Evolutionary conservation across 2,329 filamentous ascomycete species (phyloP), one percentile per base, ranked within the genome.

Genomic region (Aspergillus novofumigatus): DNA sequence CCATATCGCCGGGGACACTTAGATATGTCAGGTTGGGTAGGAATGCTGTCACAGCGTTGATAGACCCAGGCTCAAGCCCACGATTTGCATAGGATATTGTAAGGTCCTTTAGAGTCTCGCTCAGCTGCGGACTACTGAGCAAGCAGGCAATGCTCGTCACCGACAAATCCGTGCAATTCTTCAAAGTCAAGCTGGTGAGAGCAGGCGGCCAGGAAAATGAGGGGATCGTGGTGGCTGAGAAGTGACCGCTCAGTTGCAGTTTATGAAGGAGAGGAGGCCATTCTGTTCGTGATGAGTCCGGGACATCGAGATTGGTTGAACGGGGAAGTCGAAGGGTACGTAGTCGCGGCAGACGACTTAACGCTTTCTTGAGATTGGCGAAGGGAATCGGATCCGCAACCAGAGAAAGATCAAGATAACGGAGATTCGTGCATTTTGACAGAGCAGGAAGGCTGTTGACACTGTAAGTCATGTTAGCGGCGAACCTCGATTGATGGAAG

Each of bases 401-500:
- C 3, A 83, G 75, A 4, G 76, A 78, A 6, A 87, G 71, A 62
- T 86, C 80, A 17, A 86, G 72, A 2, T 74, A 59, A 9, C 70
- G 70, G 4, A 87, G 72, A 0, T 76, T 72, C 5, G 62, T 61
- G 67, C 83, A 85, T 71, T 86, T 86, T 2, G 79, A 77, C 21
- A 87, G 67, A 2, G 81, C 76, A 2, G 83, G 78, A 60, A 86
- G 80, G 65, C 81, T 82, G 59, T 84, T 83, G 52, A 81, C 70
- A 2, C 75, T 77, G 52, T 6, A 32, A 2, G 3, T 8, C 11
- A 14, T 14, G 10, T 32, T 41, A 51, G n/a, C 41, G 41, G 21
- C 41, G 2, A 23, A 44, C 21, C 2, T 38, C 32, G 14, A 17
- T 35, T 35, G 32, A 38, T 38, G 5, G 14, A 38, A n/a, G 14